Base-by-base conservation (phyloP, 257 asterid species). In the Schizonepeta tenuifolia region DNA sequence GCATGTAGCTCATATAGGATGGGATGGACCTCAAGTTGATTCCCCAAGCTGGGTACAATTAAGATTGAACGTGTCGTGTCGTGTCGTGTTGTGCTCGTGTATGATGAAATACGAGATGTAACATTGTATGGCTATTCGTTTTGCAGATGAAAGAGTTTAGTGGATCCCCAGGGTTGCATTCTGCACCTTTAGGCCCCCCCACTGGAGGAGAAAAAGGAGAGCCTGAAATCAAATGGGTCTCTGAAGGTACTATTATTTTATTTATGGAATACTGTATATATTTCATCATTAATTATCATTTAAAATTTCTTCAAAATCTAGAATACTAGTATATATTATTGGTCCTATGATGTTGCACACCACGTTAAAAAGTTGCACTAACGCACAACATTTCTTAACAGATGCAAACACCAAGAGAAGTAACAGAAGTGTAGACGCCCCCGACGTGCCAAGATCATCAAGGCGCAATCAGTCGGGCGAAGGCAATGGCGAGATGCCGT, bases 1-100 rank as follows among this genome's bases (percentile, higher is more conserved):
- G 84, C 99, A 95, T 75, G 98, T 95, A 57, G 98, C 97, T 74
- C 99, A 95, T 63, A 94, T 94, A 7, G 98, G 98, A 70, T 88
- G 94, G 92, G 97, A 93, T 78, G 98, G 97, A 20, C 88, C 97
- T 24, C 78, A 91, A 7, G 83, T 83, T 43, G 96, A 84, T 33
- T 51, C 79, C 68, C 97, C 97, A 14, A 89, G 89, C 84, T 93
- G 97, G 98, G 98, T 77, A 35, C 36, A 65, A 50, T 50, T n/a
- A 55, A 17, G 9, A 50, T n/a, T 18, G 57, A 8, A 36, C 41
- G 10, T 36, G 41, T 0, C 2, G 10, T 36, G 41, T 36, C 24
- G 10, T 36, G 41, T 3, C 38, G 8, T 35, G 38, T 1, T 7
- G 2, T 36, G 41, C 9, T 36, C 24, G 21, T 18, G 26, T 5